Evolutionary conservation across 495 filamentous ascomycete species (phyloP), one percentile per base, ranked within the genome.

Genomic region (Xylaria bambusicola): DNA sequence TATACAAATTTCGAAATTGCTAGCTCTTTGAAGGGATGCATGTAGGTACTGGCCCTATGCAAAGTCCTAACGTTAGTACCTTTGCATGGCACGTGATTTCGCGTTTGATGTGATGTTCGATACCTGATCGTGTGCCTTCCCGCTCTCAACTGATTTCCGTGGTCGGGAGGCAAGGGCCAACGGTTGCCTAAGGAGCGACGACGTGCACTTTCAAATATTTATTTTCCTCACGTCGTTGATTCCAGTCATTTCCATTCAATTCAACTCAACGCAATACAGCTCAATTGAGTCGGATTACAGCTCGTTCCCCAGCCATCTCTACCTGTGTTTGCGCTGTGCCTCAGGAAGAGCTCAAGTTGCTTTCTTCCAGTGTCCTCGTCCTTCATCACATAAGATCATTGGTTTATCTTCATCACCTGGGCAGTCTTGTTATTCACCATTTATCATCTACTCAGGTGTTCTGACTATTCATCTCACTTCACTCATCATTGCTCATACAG

Each of bases 31-130:
- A 18, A 6, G 7, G 23, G 17, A 35, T 21, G n/a, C n/a, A n/a
- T n/a, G n/a, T n/a, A n/a, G n/a, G 44, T 56, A 56, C 41, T 20
- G 17, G 7, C 7, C 23, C 8, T 15, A 44, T 44, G 26, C 13
- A 31, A 44, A 26, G 10, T 26, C 2, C 8, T 36, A 47, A 6
- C 2, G 10, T 10, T 4, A n/a, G n/a, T 56, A 56, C 41, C 7
- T 56, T n/a, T 48, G 6, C 0, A 47, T 55, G 18, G 36, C 56
- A 59, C 56, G 56, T 59, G 56, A 35, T 45, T 59, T 59, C 56
- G 56, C 48, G 56, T 50, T 41, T 27, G 13, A 15, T 5, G 20
- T 21, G 33, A 18, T 17, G 29, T 5, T 4, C 10, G 13, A 5
- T 41, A 41, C 24, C 15, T 27, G n/a, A n/a, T n/a, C n/a, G n/a